Conservation (phyloP, 2,329 filamentous ascomycete genomes). For the Aspergillus bombycis region DNA sequence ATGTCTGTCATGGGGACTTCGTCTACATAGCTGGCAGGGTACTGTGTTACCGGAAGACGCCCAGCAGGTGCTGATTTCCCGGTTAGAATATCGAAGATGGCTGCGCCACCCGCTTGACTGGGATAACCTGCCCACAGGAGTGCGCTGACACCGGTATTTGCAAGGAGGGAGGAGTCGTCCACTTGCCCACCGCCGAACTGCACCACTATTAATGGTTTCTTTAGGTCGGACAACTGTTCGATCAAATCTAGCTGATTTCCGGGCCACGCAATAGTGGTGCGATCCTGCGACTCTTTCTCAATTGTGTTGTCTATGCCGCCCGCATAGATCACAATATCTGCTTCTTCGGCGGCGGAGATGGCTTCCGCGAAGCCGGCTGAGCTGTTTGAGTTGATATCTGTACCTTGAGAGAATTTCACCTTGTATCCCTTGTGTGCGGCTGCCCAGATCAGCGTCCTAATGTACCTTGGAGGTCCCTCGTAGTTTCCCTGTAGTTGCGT, state of each 20-base stretch:
- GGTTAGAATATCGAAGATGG: slow-evolving; percentile 40
- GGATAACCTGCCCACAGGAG: slow-evolving; percentile 46
- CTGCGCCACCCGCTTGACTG: slow-evolving; percentile 41
- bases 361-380: slow-evolving; percentile 31
- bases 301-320: slow-evolving; percentile 38
- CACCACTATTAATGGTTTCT: slow-evolving; percentile 37
- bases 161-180: slow-evolving; percentile 37
- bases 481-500: slow-evolving; percentile 62
- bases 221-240: slow-evolving; percentile 30
- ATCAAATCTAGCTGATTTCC: slow-evolving; percentile 40
- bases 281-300: slow-evolving; percentile 39
- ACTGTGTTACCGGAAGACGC: slow-evolving; percentile 39
- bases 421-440: slow-evolving; percentile 48
- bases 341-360: slow-evolving; percentile 29
- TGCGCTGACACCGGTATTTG: slow-evolving; percentile 36
- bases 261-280: slow-evolving; percentile 39
- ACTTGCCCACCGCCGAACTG: slow-evolving; percentile 43
- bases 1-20: slow-evolving; percentile 41
- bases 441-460: slow-evolving; percentile 44
- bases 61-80: slow-evolving; percentile 41
- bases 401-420: slow-evolving; percentile 44
- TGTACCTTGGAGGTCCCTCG: slow-evolving; percentile 50
- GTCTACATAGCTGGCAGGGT: slow-evolving; percentile 44
- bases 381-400: slow-evolving; percentile 18
- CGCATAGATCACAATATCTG: slow-evolving; percentile 35